Base-by-base conservation (phyloP, 306 rosid genomes). In the Rosa lucieae region DNA sequence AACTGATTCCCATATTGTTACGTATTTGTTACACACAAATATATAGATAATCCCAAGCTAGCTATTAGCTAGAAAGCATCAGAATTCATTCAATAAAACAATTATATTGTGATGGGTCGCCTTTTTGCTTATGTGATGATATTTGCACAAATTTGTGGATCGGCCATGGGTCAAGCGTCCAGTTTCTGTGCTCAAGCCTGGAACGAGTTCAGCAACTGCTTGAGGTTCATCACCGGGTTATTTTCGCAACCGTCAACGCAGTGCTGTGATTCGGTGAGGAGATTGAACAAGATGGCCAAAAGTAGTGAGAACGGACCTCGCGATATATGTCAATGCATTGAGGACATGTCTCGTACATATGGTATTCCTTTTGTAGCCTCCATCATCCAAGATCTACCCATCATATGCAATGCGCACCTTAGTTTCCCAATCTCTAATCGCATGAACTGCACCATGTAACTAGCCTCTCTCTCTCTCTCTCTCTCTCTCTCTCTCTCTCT, bases 381-480 rank as follows among this genome's bases (percentile, higher is more conserved):
- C 17, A 56, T 32, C 63, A 72, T 52, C 65, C 65, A 51, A 51
- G 76, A 72, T 10, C 63, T 52, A 29, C 63, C 29, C 65, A 6
- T 18, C 17, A 37, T 29, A 17, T 72, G 76, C 32, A 52, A 12
- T 51, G 76, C 47, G 2, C 65, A 72, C 39, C 17, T 17, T 35
- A 72, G 76, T 17, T 72, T 72, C 47, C 76, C 76, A 5, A 51
- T 72, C 43, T 72, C 76, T 35, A 72, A 72, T 72, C 40, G 47
- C 47, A 72, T 72, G 76, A 58, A 72, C 37, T 72, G 65, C 75
- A 71, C 61, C 32, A 32, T 9, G 76, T 72, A 49, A 32, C 39
- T 23, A 42, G 20, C 10, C 55, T 10, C 73, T 69, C 53, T 43
- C 53, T 69, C 73, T 69, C 73, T 69, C 73, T 67, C 49, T 39